A percentile compares a stretch with the other conserved stretches of the same genome.
Conservation (phyloP, 2,329 filamentous ascomycete species). For the Diplodia sapinea region DNA sequence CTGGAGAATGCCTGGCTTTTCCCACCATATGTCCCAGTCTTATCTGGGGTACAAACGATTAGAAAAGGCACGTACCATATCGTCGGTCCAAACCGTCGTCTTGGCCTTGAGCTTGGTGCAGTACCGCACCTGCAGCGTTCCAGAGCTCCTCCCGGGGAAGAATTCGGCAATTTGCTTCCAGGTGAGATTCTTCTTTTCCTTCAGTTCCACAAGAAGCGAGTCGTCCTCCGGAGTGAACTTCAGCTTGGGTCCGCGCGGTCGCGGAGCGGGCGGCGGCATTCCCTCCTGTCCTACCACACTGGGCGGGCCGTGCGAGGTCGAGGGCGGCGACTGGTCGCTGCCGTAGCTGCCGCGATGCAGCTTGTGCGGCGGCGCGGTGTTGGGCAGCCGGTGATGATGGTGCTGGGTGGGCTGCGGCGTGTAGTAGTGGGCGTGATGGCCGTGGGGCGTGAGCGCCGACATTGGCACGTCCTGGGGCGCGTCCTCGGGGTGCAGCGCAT, state of each 20-base stretch:
- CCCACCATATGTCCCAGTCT: constrained; percentile 5
- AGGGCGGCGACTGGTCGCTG: constrained; percentile 45
- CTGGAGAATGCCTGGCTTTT: background rate
- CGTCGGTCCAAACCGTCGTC: constrained; percentile 90
- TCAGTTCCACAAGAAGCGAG: constrained; percentile 82
- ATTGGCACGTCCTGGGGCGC: constrained; percentile 47
- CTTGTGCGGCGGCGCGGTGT: constrained; percentile 72
- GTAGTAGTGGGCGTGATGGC: constrained; percentile 38
- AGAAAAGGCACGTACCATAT: constrained; percentile 71
- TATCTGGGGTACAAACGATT: background rate
- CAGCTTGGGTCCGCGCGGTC: constrained; percentile 84
- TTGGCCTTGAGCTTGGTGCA: constrained; percentile 95
- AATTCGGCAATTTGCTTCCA: constrained; percentile 99
- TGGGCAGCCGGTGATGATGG: constrained; percentile 81
- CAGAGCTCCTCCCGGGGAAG: constrained; percentile 87
- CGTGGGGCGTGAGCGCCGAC: constrained; percentile 45
- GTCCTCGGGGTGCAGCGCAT: constrained; percentile 50
- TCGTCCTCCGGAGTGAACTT: constrained; percentile 96
- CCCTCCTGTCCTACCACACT: constrained; percentile 85
- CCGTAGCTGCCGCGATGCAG: constrained; percentile 65
- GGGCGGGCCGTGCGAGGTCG: constrained; percentile 66
- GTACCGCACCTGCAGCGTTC: constrained; percentile 90
- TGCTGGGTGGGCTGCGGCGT: constrained; percentile 54
- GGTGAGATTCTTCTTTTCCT: constrained; percentile 91
- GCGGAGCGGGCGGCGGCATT: constrained; percentile 82